These are phyloP conservation scores for Colletotrichum neosansevieriae DNA, from an alignment of 2,329 filamentous ascomycete species.

Conservation along the genomic window DNA sequence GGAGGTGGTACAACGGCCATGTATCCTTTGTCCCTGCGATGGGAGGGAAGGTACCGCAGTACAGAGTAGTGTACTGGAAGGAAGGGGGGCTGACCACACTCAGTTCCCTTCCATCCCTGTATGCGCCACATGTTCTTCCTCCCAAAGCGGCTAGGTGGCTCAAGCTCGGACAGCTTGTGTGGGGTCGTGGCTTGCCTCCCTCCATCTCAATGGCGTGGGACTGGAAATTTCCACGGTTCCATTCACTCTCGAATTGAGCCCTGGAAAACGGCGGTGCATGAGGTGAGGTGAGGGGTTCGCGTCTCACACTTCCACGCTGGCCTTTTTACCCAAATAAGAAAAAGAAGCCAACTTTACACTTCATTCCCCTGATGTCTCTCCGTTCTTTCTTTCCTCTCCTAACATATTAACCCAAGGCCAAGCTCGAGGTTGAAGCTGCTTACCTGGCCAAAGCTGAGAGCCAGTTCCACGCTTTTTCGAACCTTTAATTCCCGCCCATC, in stretches of 20 bases:
- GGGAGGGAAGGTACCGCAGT: not conserved
- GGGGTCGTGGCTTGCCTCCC: constrained; percentile 23
- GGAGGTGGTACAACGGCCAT: not conserved
- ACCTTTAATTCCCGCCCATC: not conserved
- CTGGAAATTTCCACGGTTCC: constrained; percentile 40
- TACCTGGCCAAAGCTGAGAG: constrained; percentile 7
- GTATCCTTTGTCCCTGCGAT: not conserved
- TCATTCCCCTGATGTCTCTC: not conserved
- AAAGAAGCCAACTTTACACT: constrained; percentile 45
- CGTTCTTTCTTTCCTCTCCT: constrained; percentile 2
- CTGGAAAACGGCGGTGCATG: constrained; percentile 4
- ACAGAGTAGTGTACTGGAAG: too few species aligned
- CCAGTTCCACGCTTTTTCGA: constrained; percentile 18
- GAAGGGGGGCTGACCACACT: too few species aligned
- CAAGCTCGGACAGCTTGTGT: constrained; percentile 40
- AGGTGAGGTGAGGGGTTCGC: constrained; percentile 29
- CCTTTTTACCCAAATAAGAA: constrained; percentile 52
- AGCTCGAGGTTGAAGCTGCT: constrained; percentile 1
- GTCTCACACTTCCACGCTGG: constrained; percentile 56
- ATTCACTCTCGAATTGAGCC: constrained; percentile 32
- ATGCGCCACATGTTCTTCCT: constrained; percentile 10
- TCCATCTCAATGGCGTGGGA: constrained; percentile 22
- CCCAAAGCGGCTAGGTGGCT: constrained; percentile 27
- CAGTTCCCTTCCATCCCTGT: too few species aligned
- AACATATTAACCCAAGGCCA: constrained; percentile 13